Percentiles rank a stretch among this genome's conserved stretches.
Conservation (phyloP, 495 filamentous ascomycete genomes). For the Penicillium coffeae region DNA sequence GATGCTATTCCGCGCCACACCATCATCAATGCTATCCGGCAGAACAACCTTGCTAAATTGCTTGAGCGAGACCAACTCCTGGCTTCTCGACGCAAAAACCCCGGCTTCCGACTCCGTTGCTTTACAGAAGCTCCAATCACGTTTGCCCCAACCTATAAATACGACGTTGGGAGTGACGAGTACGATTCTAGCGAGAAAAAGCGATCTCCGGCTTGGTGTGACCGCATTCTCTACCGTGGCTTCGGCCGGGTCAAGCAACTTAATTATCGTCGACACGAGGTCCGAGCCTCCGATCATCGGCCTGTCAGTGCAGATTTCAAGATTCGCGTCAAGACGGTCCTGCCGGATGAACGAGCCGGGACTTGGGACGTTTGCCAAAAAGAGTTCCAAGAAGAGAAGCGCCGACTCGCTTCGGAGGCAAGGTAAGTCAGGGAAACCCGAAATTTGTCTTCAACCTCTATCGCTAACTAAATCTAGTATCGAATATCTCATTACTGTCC, state of each 20-base stretch:
- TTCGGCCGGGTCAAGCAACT: conserved; percentile 77
- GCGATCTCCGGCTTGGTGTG: conserved; percentile 95
- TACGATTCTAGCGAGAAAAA: conserved; percentile 96
- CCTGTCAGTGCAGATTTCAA: conserved; percentile 84
- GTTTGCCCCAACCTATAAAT: conserved; percentile 97
- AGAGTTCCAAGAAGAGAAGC: conserved; percentile 66
- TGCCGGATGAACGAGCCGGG: conserved; percentile 55
- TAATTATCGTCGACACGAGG: conserved; percentile 84
- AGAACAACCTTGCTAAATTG: conserved; percentile 80
- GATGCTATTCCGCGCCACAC: conserved; percentile 93
- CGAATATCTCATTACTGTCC: conserved; percentile 50
- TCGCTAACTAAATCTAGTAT: conserved; percentile 29
- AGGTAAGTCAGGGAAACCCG: conserved; percentile 40
- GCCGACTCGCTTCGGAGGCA: conserved; percentile 58
- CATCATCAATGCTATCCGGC: conserved; percentile 76
- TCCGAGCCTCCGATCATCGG: conserved; percentile 85
- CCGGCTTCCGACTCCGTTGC: conserved; percentile 77
- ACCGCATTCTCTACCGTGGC: conserved; percentile 84
- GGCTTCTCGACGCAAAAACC: conserved; percentile 79
- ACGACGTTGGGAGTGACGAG: conserved; percentile 89
- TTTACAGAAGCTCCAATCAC: conserved; percentile 84
- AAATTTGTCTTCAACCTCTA: neutral
- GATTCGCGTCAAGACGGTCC: conserved; percentile 76
- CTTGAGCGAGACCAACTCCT: conserved; percentile 92
- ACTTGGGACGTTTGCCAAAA: conserved; percentile 69